Evolutionary conservation across 305 asterid species (phyloP), one percentile per base, ranked within the genome.

Genomic region (Fraxinus sp.): DNA sequence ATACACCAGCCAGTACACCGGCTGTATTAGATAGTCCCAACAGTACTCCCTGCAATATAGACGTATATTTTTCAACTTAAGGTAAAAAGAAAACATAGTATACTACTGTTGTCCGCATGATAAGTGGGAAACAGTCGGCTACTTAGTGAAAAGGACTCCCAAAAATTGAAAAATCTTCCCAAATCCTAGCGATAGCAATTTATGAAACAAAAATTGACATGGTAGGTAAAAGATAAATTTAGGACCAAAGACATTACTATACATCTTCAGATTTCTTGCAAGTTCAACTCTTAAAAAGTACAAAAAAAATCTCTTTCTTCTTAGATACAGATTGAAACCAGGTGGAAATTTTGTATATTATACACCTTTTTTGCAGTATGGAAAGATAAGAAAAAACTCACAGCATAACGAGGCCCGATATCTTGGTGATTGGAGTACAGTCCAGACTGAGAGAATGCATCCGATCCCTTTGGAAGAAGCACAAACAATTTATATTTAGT

Each of bases 351-450:
- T 64, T 20, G 13, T 62, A 18, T n/a, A 57, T 57, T 4, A 14
- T 62, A 62, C 11, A 22, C 28, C 7, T 18, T 7, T 18, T 62
- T 64, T 64, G 37, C 41, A 24, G 37, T 2, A 77, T 20, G 64
- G 35, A 39, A 77, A 83, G 79, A 73, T 68, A 83, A 82, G 70
- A 82, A 75, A 76, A 41, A 73, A 86, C 99, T 93, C 87, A 96
- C 99, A 74, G 99, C 79, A 43, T 96, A 96, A 80, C 99, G 99
- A 24, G 99, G 98, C 33, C 98, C 99, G 37, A 94, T 96, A 85
- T 96, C 99, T 91, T 96, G 99, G 91, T 96, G 99, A 85, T 96
- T 94, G 77, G 98, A 96, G 92, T 96, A 94, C 74, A 94, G 90
- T 70, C 99, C 99, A 62, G 99, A 96, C 87, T 94, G 98, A 18